Conservation (phyloP, 495 filamentous ascomycete genomes). For the Penicillium malachiteum region DNA sequence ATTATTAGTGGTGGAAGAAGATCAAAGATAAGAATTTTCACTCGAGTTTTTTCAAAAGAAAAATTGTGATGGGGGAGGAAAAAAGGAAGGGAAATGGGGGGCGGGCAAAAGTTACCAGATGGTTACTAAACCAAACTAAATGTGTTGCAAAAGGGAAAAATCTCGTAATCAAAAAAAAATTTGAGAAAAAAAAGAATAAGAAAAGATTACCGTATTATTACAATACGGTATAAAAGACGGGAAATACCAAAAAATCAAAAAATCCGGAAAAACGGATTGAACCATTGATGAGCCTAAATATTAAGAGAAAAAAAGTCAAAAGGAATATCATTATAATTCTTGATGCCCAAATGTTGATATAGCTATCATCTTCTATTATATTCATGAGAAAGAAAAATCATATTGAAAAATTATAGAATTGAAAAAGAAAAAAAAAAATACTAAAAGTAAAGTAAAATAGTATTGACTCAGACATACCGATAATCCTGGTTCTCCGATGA, state of each 20-base stretch:
- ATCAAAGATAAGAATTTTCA: too few relatives aligned
- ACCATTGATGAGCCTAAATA: conserved; percentile 2
- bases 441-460: too few relatives aligned
- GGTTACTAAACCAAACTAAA: conserved; percentile 3
- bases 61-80: conserved; percentile 5
- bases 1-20: neutral
- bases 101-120: conserved; percentile 31
- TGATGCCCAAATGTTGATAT: too few relatives aligned
- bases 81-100: conserved; percentile 17
- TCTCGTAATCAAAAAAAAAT: conserved; percentile 19
- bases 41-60: neutral
- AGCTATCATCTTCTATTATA: too few relatives aligned
- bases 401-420: neutral
- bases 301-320: conserved; percentile 30
- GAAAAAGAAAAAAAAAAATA: neutral
- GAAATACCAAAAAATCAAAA: conserved; percentile 3
- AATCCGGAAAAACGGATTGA: conserved; percentile 6
- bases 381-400: too few relatives aligned
- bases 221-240: neutral
- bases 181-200: conserved; percentile 30
- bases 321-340: neutral
- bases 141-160: conserved; percentile 13
- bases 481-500: conserved; percentile 5
- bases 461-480: too few relatives aligned
- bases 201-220: conserved; percentile 1